Base-by-base conservation (phyloP, 73 alveolate genomes). In the Symbiodinium pilosum region DNA sequence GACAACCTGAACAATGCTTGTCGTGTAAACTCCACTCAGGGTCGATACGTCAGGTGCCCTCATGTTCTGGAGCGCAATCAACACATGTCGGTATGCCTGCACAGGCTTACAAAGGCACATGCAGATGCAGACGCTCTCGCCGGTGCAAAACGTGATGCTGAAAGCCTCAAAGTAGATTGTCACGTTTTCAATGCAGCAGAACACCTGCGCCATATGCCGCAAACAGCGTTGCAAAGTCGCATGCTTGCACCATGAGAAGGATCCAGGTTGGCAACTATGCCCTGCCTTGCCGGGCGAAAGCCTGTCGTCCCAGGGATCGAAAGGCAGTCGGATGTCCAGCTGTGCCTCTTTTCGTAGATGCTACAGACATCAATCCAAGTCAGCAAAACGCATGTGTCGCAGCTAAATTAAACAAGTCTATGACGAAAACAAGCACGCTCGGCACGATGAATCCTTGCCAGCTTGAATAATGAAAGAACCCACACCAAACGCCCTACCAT, bases 251-350 rank as follows among this genome's bases (percentile, higher is more conserved):
- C 6, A 47, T 47, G 59, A 14, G n/a, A n/a, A 32, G 43, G 30
- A n/a, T 12, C 44, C 38, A 21, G 38, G 51, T 75, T 30, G n/a
- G n/a, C n/a, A n/a, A n/a, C 88, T 4, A 12, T 32, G 21, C 16
- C 47, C 40, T 4, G 51, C 96, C 96, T 92, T 92, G 40, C 98
- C 98, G 34, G 98, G 98, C 9, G 92, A 92, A 20, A 92, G 98
- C 44, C 98, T 32, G 92, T 92, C 89, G 39, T 92, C 98, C 89
- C 89, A 92, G 16, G 98, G 98, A 16, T 92, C 98, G 43, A 92
- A 92, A n/a, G 98, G 98, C 36, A 92, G 84, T 36, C 98, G 98
- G 38, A 92, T 75, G 92, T 92, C 98, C 28, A 92, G 98, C 98
- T 92, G 98, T 12, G 88, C 96, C 96, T 91, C n/a, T 34, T 9